Base-by-base conservation (phyloP, 106 monocot species). In the Dactylorhiza incarnata region DNA sequence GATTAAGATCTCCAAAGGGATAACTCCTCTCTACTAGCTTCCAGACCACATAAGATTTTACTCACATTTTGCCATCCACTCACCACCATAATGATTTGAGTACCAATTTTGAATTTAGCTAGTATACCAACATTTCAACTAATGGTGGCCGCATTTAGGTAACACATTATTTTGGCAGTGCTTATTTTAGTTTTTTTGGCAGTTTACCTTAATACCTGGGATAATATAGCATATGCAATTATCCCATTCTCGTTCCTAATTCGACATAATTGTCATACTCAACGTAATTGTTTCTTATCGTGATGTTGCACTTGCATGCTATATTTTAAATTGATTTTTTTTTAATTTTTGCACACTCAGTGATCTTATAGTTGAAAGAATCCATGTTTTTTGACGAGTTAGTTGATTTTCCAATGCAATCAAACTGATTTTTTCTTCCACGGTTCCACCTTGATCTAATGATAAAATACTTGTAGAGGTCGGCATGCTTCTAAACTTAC, bases 401-500 rank as follows among this genome's bases (percentile, higher is more conserved):
- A n/a, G 45, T 69, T 69, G 69, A 69, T 69, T 46, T 69, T 69
- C 49, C 49, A 71, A 68, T 71, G n/a, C 26, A n/a, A 47, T n/a
- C 19, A 4, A 37, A 67, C 43, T 25, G 43, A 19, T 45, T 71
- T 47, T 9, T 26, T 67, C 37, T 23, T 48, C 48, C n/a, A n/a
- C n/a, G n/a, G n/a, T n/a, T n/a, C n/a, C 23, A n/a, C 9, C 1
- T 72, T 72, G 23, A 55, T 54, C 20, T 4, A 3, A 44, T 56
- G 4, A 61, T 23, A 45, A 50, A 63, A 37, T 45, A 53, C 76
- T 48, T 72, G 45, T 55, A 91, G 91, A 68, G 91, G 87, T 4
- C 91, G 91, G 25, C 86, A 91, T 78, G 85, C 91, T 45, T 91
- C 91, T 22, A 91, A 91, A 74, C 11, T 88, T 46, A 88, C 91